Evolutionary conservation across 2,329 filamentous ascomycete species (phyloP).

Genomic region (Hypoxylon sp.): DNA sequence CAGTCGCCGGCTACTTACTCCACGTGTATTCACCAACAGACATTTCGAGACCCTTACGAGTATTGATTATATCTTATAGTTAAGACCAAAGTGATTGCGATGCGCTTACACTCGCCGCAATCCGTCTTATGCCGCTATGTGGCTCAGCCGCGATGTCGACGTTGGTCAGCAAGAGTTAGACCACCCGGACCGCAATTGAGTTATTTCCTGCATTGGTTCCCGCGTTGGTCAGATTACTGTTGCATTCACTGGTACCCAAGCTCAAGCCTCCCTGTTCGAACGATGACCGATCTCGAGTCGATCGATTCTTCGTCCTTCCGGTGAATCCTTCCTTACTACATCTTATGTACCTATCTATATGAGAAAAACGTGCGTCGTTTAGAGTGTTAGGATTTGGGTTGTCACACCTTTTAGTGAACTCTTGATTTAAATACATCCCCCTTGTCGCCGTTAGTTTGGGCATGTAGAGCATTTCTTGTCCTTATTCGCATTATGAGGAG

Average conservation of each 20-base stretch:
- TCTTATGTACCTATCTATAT: slow-evolving; percentile 10
- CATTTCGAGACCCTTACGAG: neutral
- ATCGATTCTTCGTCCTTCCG: slow-evolving; percentile 39
- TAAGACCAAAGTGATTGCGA: neutral
- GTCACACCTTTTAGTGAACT: neutral
- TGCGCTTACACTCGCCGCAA: slow-evolving; percentile 2
- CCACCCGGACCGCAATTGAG: slow-evolving; percentile 16
- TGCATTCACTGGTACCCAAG: slow-evolving; percentile 12
- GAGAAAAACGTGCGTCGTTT: slow-evolving; percentile 19
- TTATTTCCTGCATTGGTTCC: slow-evolving; percentile 18
- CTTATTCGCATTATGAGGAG: slow-evolving; percentile 11
- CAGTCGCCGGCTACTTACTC: neutral
- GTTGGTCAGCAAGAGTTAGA: slow-evolving; percentile 13
- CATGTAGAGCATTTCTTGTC: slow-evolving; percentile 1
- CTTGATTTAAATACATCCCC: slow-evolving; percentile 4
- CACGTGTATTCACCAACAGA: neutral
- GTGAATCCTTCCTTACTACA: slow-evolving; percentile 42
- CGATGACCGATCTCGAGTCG: slow-evolving; percentile 30
- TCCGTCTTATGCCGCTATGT: slow-evolving; percentile 21
- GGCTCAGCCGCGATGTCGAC: slow-evolving; percentile 15
- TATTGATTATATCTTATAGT: neutral
- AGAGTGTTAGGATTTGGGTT: slow-evolving; percentile 15
- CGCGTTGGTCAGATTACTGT: slow-evolving; percentile 18
- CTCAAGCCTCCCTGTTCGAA: neutral
- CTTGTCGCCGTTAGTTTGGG: neutral